Evolutionary conservation across 1,284 basidiomycete species (phyloP).

Genomic region (Sanguinoderma infundibulare): DNA sequence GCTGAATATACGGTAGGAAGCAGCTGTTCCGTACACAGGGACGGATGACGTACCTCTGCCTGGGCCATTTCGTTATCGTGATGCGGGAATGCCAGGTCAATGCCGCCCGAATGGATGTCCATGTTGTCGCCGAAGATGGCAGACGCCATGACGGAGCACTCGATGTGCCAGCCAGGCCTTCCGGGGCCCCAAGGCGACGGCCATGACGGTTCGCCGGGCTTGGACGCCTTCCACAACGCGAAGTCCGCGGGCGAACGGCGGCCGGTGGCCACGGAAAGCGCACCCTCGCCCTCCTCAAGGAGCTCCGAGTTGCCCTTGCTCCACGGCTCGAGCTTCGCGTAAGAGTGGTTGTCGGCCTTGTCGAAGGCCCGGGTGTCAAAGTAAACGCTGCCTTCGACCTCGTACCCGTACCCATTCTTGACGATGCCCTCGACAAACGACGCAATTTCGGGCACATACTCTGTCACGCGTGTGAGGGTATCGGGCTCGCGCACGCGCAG

Average conservation of each 20-base stretch:
- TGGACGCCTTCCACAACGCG: slow-evolving; percentile 97
- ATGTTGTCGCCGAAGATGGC: slow-evolving; percentile 91
- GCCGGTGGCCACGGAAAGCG: slow-evolving; percentile 61
- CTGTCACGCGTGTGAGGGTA: slow-evolving; percentile 93
- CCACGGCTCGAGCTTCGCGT: slow-evolving; percentile 97
- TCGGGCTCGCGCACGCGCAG: slow-evolving; percentile 89
- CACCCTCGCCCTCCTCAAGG: slow-evolving; percentile 94
- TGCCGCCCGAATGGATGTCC: slow-evolving; percentile 98
- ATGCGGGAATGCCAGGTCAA: slow-evolving; percentile 98
- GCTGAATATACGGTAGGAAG: background rate
- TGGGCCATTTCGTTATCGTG: slow-evolving; percentile 99
- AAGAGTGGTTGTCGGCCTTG: slow-evolving; percentile 71
- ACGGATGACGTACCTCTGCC: slow-evolving; percentile 71
- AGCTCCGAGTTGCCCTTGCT: slow-evolving; percentile 92
- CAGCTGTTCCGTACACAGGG: background rate
- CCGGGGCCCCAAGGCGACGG: slow-evolving; percentile 95
- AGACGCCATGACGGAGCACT: slow-evolving; percentile 99
- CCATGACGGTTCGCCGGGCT: slow-evolving; percentile 98
- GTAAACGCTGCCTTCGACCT: slow-evolving; percentile 89
- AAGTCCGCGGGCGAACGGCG: slow-evolving; percentile 84
- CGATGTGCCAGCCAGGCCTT: slow-evolving; percentile 99
- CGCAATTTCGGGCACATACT: slow-evolving; percentile 97
- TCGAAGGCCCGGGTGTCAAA: slow-evolving; percentile 95
- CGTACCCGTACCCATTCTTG: slow-evolving; percentile 91
- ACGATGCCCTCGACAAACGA: slow-evolving; percentile 88